Evolutionary conservation across 2,329 filamentous ascomycete genomes (phyloP), one percentile per base, ranked within the genome.

Genomic region (Immersiporthe knoxdaviesiana): DNA sequence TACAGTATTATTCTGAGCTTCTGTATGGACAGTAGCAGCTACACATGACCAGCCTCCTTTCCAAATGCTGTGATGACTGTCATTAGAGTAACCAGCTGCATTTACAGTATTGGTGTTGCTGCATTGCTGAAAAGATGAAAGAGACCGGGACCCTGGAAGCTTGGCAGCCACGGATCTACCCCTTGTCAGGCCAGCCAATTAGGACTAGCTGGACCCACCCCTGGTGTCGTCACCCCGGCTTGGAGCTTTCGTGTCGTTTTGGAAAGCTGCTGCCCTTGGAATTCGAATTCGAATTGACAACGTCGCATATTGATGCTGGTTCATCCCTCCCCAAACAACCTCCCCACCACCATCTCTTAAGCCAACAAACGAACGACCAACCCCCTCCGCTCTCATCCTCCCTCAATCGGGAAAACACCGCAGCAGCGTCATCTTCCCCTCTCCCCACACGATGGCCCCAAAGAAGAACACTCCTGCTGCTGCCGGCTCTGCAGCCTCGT

Each of bases 241-340:
- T 66, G 65, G 63, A 70, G 65, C 67, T 68, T 66, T 69, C 63
- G 68, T 68, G 66, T 70, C 68, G 63, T 70, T 56, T 68, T 68
- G 52, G 68, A 69, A 37, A 67, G 58, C 68, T 68, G 44, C n/a
- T n/a, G n/a, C n/a, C n/a, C n/a, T n/a, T n/a, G n/a, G n/a, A n/a
- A n/a, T n/a, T n/a, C 63, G 32, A 54, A 18, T 35, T 24, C 4
- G 32, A 59, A 58, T 44, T 59, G 35, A 32, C 63, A 58, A 58
- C 63, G n/a, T 59, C 54, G 63, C 52, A 44, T 44, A 24, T 32
- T 30, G 30, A 44, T 54, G 32, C n/a, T 59, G 37, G 47, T 44
- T 59, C 39, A 30, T 27, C 50, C 27, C 58, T 6, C n/a, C 27
- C 30, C 44, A 21, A 18, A 35, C 47, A 10, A 44, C 27, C 27